Base-by-base conservation (phyloP, 805 yeast species). In the Hemisphaericaspora nanyangensis region DNA sequence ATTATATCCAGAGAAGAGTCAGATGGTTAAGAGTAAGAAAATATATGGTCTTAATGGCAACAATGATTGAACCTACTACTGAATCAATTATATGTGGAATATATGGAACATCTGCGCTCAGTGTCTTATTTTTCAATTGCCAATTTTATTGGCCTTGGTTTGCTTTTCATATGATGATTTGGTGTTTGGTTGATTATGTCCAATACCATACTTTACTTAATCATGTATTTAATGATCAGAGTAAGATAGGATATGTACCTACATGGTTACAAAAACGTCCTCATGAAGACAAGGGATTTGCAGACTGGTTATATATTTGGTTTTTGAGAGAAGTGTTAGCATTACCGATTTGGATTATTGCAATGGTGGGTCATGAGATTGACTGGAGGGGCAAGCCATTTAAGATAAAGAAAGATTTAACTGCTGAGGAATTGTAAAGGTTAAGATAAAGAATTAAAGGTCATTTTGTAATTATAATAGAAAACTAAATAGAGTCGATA, bases 1-100 rank as follows among this genome's bases (percentile, higher is more conserved):
- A 83, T 46, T 88, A 84, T 56, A 66, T 80, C 37, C 58, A 70
- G 33, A 68, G 96, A 39, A 65, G 96, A 39, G 79, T 82, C 18
- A 68, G 96, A 40, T 88, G 96, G 96, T 62, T 88, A 17, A 68
- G 96, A 31, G 95, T 87, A 10, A 67, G 96, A 25, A 85, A 83
- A 52, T 86, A 85, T 56, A 87, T 88, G 95, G 96, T 88, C 3
- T 62, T 82, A 22, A 79, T 79, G 11, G 96, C 96, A 1, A 88
- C 96, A 0, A 55, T 88, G 35, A 65, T 87, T 19, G 96, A 88
- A 54, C 96, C 96, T 3, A 75, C 90, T 6, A 88, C 96, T 0
- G 96, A 88, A 56, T 75, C 83, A 33, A 45, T 88, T 2, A 56
- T 86, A 3, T 72, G 81, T 48, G 93, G 91, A 0, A 16, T 72